Evolutionary conservation across 768 basidiomycete genomes (phyloP), one percentile per base, ranked within the genome.

Genomic region (Albatrellus ellisii): DNA sequence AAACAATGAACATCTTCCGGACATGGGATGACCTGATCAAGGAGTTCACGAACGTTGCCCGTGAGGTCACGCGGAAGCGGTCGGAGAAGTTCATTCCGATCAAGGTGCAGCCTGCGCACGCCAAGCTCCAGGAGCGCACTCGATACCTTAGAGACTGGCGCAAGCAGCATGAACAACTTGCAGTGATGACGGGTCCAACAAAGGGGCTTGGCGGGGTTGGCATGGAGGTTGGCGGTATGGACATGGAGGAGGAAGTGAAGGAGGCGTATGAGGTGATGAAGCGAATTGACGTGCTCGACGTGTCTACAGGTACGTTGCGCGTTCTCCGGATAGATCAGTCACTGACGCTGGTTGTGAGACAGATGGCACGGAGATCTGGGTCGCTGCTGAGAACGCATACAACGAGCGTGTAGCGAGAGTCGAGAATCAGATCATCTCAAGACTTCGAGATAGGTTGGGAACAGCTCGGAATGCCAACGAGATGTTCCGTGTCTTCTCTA

Each of bases 291-390:
- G 89, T 95, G 3, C 65, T 99, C 42, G 95, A 99, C 58, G 90
- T 97, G 5, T 88, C 89, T 29, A 69, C 80, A 39, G 89, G 88
- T 88, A 54, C 56, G 80, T 62, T 17, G 12, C 4, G 18, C 6
- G 17, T 25, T 1, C 17, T n/a, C 20, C n/a, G 22, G 17, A 35
- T 14, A 12, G 22, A n/a, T 10, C 25, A 11, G 3, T 9, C 2
- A 31, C 31, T 42, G 35, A 34, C 51, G 36, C 47, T 40, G 20
- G 36, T 36, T 5, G 22, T 2, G 36, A 32, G 22, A 26, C 53
- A 90, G 92, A 94, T 68, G 94, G 95, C 2, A 91, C 88, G 12
- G 90, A 97, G 59, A 94, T 97, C 39, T 98, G 92, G 94, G 82
- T 94, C 24, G 78, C 90, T 0, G 92, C 92, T 2, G 95, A 98